Base-by-base conservation (phyloP, 2,329 filamentous ascomycete genomes). In the Aureobasidium subglaciale region DNA sequence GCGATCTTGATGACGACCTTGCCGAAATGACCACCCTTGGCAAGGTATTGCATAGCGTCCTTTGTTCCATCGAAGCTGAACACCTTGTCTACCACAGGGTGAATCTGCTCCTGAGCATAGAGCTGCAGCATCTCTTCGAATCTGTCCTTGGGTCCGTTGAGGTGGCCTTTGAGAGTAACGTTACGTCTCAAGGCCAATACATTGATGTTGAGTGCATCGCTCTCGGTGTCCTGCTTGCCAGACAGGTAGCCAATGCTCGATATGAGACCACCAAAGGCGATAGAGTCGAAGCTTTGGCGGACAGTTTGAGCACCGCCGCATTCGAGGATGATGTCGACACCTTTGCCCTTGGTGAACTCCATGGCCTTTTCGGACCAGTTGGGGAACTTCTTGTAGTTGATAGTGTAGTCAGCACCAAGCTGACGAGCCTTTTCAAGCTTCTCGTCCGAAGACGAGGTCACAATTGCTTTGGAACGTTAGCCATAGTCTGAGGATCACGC, bases 281-380 rank as follows among this genome's bases (percentile, higher is more conserved):
- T 72, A 55, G 69, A 74, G 29, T 75, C 71, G 57, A 75, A 75
- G 3, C 68, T 70, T 55, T 73, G 72, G 30, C 48, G 52, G 15
- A 80, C 63, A 1, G 78, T 80, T 45, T 73, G 66, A 3, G 77
- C 75, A 20, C 77, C 75, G n/a, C 77, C 75, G 18, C 73, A 71
- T 62, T 80, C 76, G 55, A 81, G 71, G 52, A 78, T 75, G 50
- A 78, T 74, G 60, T 80, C 76, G 3, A 69, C 73, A 49, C 74
- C 74, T 4, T 67, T 60, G 48, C 65, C 63, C 3, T 65, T 57
- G 0, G 75, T 78, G 9, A 77, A 65, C 9, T 71, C 70, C 58
- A 78, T 75, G 15, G 82, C 83, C 25, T 75, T 75, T 2, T 73
- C 68, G n/a, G 83, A 80, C 84, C 84, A 87, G 46, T 80, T 75